Conservation (phyloP, 441 rosid genomes). For the Gossypium gossypioides region DNA sequence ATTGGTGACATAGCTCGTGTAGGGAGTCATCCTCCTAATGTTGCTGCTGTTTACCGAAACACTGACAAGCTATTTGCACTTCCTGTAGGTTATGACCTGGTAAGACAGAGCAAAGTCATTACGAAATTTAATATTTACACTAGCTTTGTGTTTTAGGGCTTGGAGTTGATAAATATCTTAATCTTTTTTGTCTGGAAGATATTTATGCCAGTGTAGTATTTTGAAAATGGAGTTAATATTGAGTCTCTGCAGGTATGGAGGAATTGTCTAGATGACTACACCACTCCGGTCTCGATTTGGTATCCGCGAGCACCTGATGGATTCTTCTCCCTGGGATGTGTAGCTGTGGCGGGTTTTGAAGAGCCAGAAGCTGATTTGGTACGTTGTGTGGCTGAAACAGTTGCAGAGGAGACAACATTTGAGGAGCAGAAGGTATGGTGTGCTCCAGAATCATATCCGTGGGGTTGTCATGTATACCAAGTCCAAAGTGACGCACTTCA, state of each 20-base stretch:
- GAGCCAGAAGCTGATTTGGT: constrained; percentile 63
- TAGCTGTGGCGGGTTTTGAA: constrained; percentile 48
- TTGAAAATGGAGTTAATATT: background rate
- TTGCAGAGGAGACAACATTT: constrained; percentile 65
- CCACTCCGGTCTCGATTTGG: constrained; percentile 70
- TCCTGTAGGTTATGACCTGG: constrained; percentile 90
- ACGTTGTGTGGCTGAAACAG: constrained; percentile 57
- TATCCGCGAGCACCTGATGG: constrained; percentile 91
- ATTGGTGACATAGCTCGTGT: constrained; percentile 82
- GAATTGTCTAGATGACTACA: constrained; percentile 76
- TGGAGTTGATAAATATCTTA: background rate
- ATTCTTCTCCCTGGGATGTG: constrained; percentile 61
- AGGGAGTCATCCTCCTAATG: constrained; percentile 81
- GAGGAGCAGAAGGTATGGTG: constrained; percentile 90
- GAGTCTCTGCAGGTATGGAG: constrained; percentile 68
- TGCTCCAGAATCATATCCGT: constrained; percentile 72
- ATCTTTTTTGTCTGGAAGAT: background rate
- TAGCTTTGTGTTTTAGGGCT: background rate
- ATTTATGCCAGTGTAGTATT: background rate
- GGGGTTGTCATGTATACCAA: constrained; percentile 90
- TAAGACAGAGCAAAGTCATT: constrained; percentile 25
- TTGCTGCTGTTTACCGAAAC: constrained; percentile 74
- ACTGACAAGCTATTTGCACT: constrained; percentile 41
- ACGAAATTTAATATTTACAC: background rate
- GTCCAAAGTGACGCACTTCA: constrained; percentile 85